Base-by-base conservation (phyloP, 2,329 filamentous ascomycete genomes). In the Tricladium varicosporioides region DNA sequence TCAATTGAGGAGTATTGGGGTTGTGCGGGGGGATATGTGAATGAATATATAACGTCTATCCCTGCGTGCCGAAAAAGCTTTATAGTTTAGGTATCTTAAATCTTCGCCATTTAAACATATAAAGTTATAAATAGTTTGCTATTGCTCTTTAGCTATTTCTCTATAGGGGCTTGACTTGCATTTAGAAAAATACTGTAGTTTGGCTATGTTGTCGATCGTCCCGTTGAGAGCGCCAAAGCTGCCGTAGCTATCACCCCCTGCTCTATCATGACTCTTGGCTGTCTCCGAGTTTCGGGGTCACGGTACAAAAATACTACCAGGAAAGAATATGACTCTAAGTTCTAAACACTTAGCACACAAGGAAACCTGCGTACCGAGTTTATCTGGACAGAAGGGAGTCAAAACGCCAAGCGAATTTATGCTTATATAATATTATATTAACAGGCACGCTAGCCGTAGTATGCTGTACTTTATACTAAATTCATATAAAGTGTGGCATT, bases 401-500 rank as follows among this genome's bases (percentile, higher is more conserved):
- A 36, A 36, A 36, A 36, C 13, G 32, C 8, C 32, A 36, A 36
- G 32, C 32, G 32, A 36, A 8, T 36, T 36, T 36, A 36, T 36
- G 32, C 32, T 36, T 36, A 36, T 13, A 36, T 36, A 36, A 36
- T 36, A 36, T 13, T 13, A 13, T 36, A 36, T 36, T 36, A 36
- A 36, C 32, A 36, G 32, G 7, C 32, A 36, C n/a, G n/a, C 32
- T 36, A 7, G 32, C 13, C 32, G 32, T 36, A 36, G 7, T 36
- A 36, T 36, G 7, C 13, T 36, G 32, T 36, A 13, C 32, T 48
- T 54, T 49, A 56, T 56, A 52, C 54, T 22, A 15, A 56, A 56
- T 43, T 56, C 47, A 56, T 52, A 51, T 51, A n/a, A 51, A 51
- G 19, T 36, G 31, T 40, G 31, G 48, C 48, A 31, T 51, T 51